Conservation (phyloP, 495 filamentous ascomycete genomes). For the Rhypophila decipiens region DNA sequence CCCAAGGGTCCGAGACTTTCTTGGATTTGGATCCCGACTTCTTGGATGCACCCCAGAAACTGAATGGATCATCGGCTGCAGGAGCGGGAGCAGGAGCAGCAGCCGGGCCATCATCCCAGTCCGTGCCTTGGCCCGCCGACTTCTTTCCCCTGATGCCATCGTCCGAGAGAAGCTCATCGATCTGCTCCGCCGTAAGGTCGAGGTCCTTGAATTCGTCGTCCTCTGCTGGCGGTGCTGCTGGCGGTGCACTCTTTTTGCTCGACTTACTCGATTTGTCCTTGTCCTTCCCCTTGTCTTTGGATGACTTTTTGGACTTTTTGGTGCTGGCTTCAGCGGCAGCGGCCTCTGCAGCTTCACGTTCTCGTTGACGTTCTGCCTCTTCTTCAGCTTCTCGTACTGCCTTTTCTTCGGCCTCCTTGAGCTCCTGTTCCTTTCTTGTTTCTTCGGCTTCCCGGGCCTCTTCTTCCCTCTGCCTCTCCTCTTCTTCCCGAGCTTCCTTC, state of each 20-base stretch:
- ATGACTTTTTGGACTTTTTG: conserved; percentile 36
- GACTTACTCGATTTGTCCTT: conserved; percentile 12
- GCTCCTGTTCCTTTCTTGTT: not conserved
- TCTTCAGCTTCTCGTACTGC: conserved; percentile 20
- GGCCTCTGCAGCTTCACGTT: conserved; percentile 19
- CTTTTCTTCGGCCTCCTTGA: conserved; percentile 14
- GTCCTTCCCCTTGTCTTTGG: conserved; percentile 11
- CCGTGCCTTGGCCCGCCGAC: conserved; percentile 15
- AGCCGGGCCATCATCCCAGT: conserved; percentile 11
- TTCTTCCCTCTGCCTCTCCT: conserved; percentile 14
- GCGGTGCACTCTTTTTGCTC: not conserved
- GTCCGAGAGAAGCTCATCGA: conserved; percentile 24
- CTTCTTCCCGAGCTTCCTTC: conserved; percentile 21
- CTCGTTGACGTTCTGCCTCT: conserved; percentile 14
- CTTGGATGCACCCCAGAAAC: conserved; percentile 43
- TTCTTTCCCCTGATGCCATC: conserved; percentile 4
- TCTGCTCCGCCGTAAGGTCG: conserved; percentile 34
- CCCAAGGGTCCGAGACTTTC: conserved; percentile 16
- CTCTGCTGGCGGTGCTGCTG: conserved; percentile 10
- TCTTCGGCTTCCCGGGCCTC: conserved; percentile 22
- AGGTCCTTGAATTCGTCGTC: conserved; percentile 30
- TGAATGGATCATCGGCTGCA: conserved; percentile 28
- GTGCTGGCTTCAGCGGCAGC: conserved; percentile 23
- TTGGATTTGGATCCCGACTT: conserved; percentile 23
- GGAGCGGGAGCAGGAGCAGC: conserved; percentile 5